Conservation (phyloP, 2,329 filamentous ascomycete species). For the Sphaceloma murrayae region DNA sequence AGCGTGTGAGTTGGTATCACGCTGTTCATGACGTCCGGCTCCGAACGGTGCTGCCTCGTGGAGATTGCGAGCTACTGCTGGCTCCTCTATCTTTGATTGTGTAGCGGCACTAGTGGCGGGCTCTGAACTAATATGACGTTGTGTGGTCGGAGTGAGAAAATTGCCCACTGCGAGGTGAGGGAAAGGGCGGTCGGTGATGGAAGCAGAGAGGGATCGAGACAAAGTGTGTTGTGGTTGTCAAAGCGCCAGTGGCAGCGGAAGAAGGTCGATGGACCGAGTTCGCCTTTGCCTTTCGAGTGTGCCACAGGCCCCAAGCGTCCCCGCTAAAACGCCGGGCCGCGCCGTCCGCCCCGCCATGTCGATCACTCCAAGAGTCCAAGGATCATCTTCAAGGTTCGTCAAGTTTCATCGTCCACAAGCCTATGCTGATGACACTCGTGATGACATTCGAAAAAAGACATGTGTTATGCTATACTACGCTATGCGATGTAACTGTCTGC, state of each 20-base stretch:
- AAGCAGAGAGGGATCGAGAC: slow-evolving; percentile 12
- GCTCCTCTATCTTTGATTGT: not conserved
- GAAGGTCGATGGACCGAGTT: not conserved
- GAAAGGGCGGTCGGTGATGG: slow-evolving; percentile 3
- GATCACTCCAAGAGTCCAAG: not conserved
- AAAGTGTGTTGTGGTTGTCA: slow-evolving; percentile 16
- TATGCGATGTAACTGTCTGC: too few relatives aligned
- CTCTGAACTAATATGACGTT: too few relatives aligned
- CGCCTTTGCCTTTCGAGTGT: not conserved
- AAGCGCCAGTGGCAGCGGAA: slow-evolving; percentile 1
- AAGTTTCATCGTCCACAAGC: too few relatives aligned
- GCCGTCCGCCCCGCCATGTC: too few relatives aligned
- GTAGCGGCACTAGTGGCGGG: too few relatives aligned
- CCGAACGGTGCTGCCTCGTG: slow-evolving; percentile 13
- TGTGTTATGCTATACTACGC: too few relatives aligned
- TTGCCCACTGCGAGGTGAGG: not conserved
- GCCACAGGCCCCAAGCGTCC: not conserved
- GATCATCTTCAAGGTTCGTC: not conserved
- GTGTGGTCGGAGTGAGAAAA: too few relatives aligned
- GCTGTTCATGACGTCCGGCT: slow-evolving; percentile 47
- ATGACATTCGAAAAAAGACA: not conserved
- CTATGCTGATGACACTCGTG: too few relatives aligned
- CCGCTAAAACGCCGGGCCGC: too few relatives aligned
- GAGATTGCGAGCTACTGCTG: too few relatives aligned
- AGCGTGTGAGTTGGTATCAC: slow-evolving; percentile 49